Evolutionary conservation across 2,329 filamentous ascomycete species (phyloP), one percentile per base, ranked within the genome.

Genomic region (Neocucurbitaria cava): DNA sequence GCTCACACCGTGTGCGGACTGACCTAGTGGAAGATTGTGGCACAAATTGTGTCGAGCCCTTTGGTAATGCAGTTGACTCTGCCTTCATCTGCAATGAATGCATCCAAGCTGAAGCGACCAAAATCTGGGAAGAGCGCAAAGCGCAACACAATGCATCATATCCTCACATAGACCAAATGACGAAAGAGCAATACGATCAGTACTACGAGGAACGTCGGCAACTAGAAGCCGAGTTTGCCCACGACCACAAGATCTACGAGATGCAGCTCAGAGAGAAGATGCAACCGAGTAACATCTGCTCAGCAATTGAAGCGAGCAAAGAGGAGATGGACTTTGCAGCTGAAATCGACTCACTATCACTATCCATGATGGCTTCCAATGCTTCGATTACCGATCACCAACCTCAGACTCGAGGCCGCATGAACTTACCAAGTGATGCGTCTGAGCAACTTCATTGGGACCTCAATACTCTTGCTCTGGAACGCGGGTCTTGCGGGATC

Each of bases 391-490:
- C 18, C 26, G 52, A 47, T 8, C 42, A 45, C n/a, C 58, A 60
- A 31, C 42, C 53, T 2, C 56, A 58, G 15, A 21, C 50, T 44
- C 68, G 69, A 10, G 49, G 52, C 15, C 63, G 70, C 13, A 52
- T 58, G 10, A 72, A 60, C 38, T 40, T 75, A 21, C 70, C 71
- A 9, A 67, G 48, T 23, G 72, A 75, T 48, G 56, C 69, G 1
- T 70, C 71, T 9, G 71, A 75, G 58, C 71, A 74, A 41, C 60
- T 75, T 8, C 72, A 74, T 44, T 75, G 72, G 72, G 57, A 65
- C 31, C 61, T 75, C 17, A 71, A 70, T 17, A 65, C 70, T 6
- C 64, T 74, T 20, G 56, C 64, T 30, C 52, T 74, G 20, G 69
- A 70, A 33, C 69, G 71, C 3, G 70, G 71, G 15, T 68, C 70